phyloP scores from a whole-genome alignment of 495 filamentous ascomycete species.

The Wilcoxina mikolae region DNA sequence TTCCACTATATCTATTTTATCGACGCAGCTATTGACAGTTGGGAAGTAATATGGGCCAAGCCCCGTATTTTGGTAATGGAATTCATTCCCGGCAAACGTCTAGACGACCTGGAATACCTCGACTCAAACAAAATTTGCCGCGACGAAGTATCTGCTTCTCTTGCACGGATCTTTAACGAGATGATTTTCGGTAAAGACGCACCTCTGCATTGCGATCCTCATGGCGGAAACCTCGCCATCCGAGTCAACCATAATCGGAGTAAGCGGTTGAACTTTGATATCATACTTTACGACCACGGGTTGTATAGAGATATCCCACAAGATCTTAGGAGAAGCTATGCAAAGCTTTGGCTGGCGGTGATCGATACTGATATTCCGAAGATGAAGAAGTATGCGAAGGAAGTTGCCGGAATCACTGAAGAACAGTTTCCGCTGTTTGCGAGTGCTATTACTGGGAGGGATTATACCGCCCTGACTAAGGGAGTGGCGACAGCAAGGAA shows the following conservation, averaged over 20 bases:
- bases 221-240: conserved; percentile 93
- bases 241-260: conserved; percentile 48
- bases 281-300: conserved; percentile 96
- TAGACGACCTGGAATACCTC: conserved; percentile 77
- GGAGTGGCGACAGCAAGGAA: conserved; percentile 47
- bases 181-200: conserved; percentile 95
- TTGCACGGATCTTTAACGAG: conserved; percentile 93
- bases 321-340: conserved; percentile 67
- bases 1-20: background rate
- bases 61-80: conserved; percentile 92
- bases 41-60: conserved; percentile 66
- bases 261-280: conserved; percentile 69
- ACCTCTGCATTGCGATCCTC: conserved; percentile 91
- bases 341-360: conserved; percentile 94
- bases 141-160: conserved; percentile 86
- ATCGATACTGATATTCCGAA: conserved; percentile 66
- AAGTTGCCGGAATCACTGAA: conserved; percentile 78
- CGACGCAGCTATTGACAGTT: background rate
- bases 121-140: conserved; percentile 78
- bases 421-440: conserved; percentile 94
- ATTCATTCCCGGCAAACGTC: conserved; percentile 68
- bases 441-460: conserved; percentile 87
- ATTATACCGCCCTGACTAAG: conserved; percentile 58
- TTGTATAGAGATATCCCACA: conserved; percentile 85
- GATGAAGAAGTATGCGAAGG: conserved; percentile 78